Evolutionary conservation across 2,329 filamentous ascomycete species (phyloP), one percentile per base, ranked within the genome.

Genomic region (Talaromyces piceae): DNA sequence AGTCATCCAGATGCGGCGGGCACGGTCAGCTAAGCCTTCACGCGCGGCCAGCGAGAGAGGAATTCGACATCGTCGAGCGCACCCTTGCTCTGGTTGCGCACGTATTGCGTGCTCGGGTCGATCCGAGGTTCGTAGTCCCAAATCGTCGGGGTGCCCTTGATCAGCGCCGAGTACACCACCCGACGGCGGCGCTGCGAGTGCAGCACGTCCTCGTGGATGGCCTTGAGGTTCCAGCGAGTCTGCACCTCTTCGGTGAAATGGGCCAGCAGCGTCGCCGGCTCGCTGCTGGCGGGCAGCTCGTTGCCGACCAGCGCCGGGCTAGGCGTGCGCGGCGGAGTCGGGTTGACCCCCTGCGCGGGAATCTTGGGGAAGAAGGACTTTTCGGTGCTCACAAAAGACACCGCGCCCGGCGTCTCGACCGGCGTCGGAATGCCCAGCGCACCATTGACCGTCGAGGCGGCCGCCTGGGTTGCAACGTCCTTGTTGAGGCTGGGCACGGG

Each of bases 51-150:
- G 18, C 69, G 68, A 13, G 68, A 71, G 30, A 72, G 65, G 12
- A 66, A 54, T 47, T 72, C 69, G 13, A 71, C 66, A 47, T 72
- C 68, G 45, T 71, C 69, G 26, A 72, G 57, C 2, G 64, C 60
- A 3, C 68, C 68, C 62, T 69, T 67, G 58, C 69, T 66, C 49
- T 68, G 67, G 60, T 72, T 72, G 46, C 91, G 87, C 61, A 96
- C 94, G 69, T 91, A 94, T 69, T 87, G 87, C 59, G 54, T 58
- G 54, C 67, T 67, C 6, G 64, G 65, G 56, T 70, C 64, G 45
- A 73, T 60, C 49, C 77, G 71, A 0, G 89, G 89, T 71, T 91
- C 80, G 70, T 86, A 87, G 69, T 96, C 91, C 91, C 91, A 96
- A 64, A 83, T 80, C 33, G 87, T 86, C 59, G 88, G 89, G 30